phyloP scores from a whole-genome alignment of 164 flowering plant genomes.

The Malania oleifera region DNA sequence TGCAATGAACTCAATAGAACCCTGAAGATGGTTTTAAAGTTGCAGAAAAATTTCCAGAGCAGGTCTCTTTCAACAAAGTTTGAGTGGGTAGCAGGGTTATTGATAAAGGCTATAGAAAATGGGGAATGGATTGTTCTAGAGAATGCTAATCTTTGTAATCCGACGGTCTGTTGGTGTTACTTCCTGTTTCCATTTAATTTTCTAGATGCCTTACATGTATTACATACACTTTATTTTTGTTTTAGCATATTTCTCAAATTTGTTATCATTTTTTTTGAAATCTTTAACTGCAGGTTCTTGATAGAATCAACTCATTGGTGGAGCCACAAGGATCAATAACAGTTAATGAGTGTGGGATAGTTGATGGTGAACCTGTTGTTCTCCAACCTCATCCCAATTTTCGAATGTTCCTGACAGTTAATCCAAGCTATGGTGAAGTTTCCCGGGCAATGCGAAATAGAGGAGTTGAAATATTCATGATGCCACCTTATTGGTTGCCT shows the following conservation, averaged over 20 bases:
- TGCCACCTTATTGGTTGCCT: slow-evolving; percentile 62
- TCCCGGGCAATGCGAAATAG: slow-evolving; percentile 98
- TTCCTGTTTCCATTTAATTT: background rate
- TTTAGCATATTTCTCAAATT: no score
- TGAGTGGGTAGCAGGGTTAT: slow-evolving; percentile 86
- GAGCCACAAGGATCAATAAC: slow-evolving; percentile 82
- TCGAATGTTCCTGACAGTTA: slow-evolving; percentile 85
- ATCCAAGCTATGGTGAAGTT: slow-evolving; percentile 83
- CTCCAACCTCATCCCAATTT: slow-evolving; percentile 76
- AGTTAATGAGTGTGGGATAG: slow-evolving; percentile 83
- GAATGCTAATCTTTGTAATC: slow-evolving; percentile 95
- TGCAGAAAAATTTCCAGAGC: slow-evolving; percentile 37
- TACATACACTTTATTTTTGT: background rate
- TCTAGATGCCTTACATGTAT: background rate
- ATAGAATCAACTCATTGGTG: slow-evolving; percentile 92
- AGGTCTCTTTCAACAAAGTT: slow-evolving; percentile 56
- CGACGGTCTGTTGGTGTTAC: slow-evolving; percentile 55
- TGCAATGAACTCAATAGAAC: slow-evolving; percentile 36
- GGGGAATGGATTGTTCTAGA: slow-evolving; percentile 98
- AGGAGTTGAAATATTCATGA: slow-evolving; percentile 85
- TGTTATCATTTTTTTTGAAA: background rate
- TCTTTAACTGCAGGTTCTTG: slow-evolving; percentile 64
- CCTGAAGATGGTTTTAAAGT: slow-evolving; percentile 36
- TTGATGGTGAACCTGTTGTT: slow-evolving; percentile 79
- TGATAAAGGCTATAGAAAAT: slow-evolving; percentile 81